Evolutionary conservation across 1,284 basidiomycete species (phyloP), one percentile per base, ranked within the genome.

Genomic region (Marasmius fiardii): DNA sequence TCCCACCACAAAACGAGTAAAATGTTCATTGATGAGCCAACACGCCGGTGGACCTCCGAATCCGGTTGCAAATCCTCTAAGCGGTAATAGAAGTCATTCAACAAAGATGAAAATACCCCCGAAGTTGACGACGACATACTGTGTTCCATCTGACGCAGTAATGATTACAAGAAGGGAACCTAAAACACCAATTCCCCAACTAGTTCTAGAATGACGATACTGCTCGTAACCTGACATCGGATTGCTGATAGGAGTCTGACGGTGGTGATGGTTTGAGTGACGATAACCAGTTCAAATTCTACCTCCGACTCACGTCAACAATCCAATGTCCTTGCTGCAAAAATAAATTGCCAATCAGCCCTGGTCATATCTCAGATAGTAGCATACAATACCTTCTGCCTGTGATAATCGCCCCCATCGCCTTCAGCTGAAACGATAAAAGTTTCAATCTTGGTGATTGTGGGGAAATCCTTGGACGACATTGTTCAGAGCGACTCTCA

Each of bases 1-100:
- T n/a, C 76, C 78, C 18, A 80, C 56, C 37, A 81, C 68, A 65
- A 81, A 80, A 35, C 79, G 71, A 64, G 75, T 71, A 56, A 77
- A 75, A 64, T 81, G 78, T 62, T 80, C 70, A 58, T 78, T 73
- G 59, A 81, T 78, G 48, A 81, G 69, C 77, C 77, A 81, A 65
- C 78, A 80, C 0, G 77, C 77, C 2, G 79, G 78, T 1, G 77
- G 78, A 1, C 79, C 78, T 31, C 78, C 79, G 58, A 80, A 77
- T 16, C 70, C 71, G n/a, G 78, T 79, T 1, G 77, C 74, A 54
- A 79, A 75, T 18, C 79, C 67, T n/a, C 60, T 67, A 50, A 10
- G 21, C 21, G 20, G 12, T 49, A 31, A 41, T 39, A 11, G 39
- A 23, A 26, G 34, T 18, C 41, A 50, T 12, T 20, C 23, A 28